These are phyloP conservation scores for Tetrapyrgos nigripes DNA, from an alignment of 1,284 basidiomycete genomes.

Conservation along the genomic window DNA sequence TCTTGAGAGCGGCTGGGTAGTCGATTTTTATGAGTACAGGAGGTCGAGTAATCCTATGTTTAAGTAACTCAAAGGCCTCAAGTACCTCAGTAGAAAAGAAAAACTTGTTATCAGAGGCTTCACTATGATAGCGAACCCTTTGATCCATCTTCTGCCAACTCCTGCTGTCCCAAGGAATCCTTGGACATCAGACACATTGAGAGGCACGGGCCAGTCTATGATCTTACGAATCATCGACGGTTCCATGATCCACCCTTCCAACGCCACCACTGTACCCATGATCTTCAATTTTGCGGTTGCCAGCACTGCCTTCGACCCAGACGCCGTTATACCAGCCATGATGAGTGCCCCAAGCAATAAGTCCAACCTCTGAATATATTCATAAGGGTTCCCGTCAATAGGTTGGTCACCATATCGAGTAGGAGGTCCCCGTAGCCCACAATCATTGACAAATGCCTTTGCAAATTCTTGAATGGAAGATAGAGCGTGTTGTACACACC, in stretches of 20 bases:
- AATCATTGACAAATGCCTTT: conserved; percentile 35
- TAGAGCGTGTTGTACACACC: conserved; percentile 25
- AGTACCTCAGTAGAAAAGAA: too few relatives aligned
- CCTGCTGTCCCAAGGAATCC: conserved; percentile 40
- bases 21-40: too few relatives aligned
- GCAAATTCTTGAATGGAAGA: conserved; percentile 11
- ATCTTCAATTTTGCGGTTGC: conserved; percentile 29
- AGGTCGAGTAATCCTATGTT: too few relatives aligned
- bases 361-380: conserved; percentile 27
- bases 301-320: conserved; percentile 31
- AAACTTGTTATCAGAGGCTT: conserved; percentile 39
- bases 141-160: conserved; percentile 36
- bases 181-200: conserved; percentile 33
- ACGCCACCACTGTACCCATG: conserved; percentile 33
- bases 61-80: too few relatives aligned
- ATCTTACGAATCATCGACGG: too few relatives aligned
- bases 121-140: conserved; percentile 35
- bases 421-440: conserved; percentile 29
- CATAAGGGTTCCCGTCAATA: conserved; percentile 16
- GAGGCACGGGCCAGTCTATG: conserved; percentile 33
- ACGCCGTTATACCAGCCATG: conserved; percentile 33
- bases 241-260: conserved; percentile 35
- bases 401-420: conserved; percentile 25
- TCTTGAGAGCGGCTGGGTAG: too few relatives aligned
- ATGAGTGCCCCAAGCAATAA: conserved; percentile 27